A percentile compares a stretch with the other conserved stretches of the same genome.
Evolutionary conservation across 1,284 basidiomycete species (phyloP).

Genomic region (Cronartium ribicola): DNA sequence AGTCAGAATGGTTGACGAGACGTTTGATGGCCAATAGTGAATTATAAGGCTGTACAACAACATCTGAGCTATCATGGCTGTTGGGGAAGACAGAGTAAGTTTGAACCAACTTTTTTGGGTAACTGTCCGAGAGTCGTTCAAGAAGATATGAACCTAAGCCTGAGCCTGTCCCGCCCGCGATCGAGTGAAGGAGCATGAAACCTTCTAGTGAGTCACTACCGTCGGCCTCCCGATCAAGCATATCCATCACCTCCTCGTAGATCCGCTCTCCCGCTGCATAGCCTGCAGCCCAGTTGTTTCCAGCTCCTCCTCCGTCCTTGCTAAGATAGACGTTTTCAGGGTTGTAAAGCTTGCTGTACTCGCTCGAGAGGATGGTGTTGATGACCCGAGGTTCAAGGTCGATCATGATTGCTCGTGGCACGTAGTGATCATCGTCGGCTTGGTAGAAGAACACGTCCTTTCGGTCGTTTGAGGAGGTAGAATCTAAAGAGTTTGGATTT

Average conservation of each 20-base stretch:
- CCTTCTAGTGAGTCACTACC: conserved; percentile 98
- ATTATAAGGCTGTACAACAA: conserved; percentile 98
- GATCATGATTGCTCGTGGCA: conserved; percentile 90
- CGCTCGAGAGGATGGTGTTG: conserved; percentile 86
- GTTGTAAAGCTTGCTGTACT: conserved; percentile 90
- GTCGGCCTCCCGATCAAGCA: conserved; percentile 97
- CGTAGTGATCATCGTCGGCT: conserved; percentile 98
- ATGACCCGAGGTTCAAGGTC: conserved; percentile 98
- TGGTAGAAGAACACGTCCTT: conserved; percentile 99
- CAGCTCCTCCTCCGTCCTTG: conserved; percentile 93
- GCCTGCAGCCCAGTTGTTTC: conserved; percentile 98
- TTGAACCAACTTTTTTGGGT: conserved; percentile 98
- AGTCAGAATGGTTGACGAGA: conserved; percentile 92
- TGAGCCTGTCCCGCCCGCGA: conserved; percentile 96
- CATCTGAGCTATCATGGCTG: conserved; percentile 72
- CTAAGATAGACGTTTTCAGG: conserved; percentile 96
- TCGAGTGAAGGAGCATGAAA: conserved; percentile 98
- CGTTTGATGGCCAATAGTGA: conserved; percentile 88
- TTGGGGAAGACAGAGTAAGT: conserved; percentile 99
- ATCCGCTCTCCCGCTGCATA: conserved; percentile 78
- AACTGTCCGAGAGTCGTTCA: conserved; percentile 92
- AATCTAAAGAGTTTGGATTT: conserved; percentile 2
- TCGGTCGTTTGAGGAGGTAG: conserved; percentile 59
- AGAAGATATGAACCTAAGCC: conserved; percentile 95
- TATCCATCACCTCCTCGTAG: conserved; percentile 97